These are phyloP conservation scores for Apiospora kogelbergensis DNA, from an alignment of 2,329 filamentous ascomycete species.

Conservation along the genomic window DNA sequence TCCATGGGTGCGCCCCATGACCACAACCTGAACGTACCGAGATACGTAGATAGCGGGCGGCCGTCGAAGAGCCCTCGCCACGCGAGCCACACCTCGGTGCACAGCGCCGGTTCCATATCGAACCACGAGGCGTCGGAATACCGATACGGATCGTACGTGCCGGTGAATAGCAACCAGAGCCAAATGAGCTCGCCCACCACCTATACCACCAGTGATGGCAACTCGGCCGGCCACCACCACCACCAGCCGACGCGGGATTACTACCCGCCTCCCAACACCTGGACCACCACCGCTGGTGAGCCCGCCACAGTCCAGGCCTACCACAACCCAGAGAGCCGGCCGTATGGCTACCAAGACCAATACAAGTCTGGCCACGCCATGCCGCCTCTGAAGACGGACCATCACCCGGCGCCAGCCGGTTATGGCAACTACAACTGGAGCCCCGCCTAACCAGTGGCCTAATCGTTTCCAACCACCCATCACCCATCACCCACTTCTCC, in stretches of 20 bases:
- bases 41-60: conserved; percentile 57
- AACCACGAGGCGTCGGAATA: conserved; percentile 56
- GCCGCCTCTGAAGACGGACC: conserved; percentile 34
- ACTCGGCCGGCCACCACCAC: conserved; percentile 15
- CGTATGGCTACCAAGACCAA: conserved; percentile 50
- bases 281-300: conserved; percentile 53
- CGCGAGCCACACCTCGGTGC: conserved; percentile 53
- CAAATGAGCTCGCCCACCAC: conserved; percentile 36
- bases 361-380: conserved; percentile 43
- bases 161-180: conserved; percentile 32
- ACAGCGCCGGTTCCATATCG: conserved; percentile 47
- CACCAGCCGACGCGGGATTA: conserved; percentile 40
- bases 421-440: conserved; percentile 59
- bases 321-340: conserved; percentile 39
- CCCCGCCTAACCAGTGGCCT: conserved; percentile 36
- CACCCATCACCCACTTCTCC: neutral
- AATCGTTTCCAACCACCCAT: neutral
- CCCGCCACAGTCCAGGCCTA: conserved; percentile 44
- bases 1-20: conserved; percentile 43
- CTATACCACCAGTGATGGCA: conserved; percentile 24
- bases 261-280: conserved; percentile 51
- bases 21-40: conserved; percentile 51
- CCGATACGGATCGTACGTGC: conserved; percentile 48
- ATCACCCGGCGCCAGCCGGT: conserved; percentile 39
- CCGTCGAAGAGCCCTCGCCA: conserved; percentile 59